Percentiles rank a stretch among this genome's conserved stretches.
Evolutionary conservation across 164 flowering plant genomes (phyloP).

Genomic region (Litsea cubeba): DNA sequence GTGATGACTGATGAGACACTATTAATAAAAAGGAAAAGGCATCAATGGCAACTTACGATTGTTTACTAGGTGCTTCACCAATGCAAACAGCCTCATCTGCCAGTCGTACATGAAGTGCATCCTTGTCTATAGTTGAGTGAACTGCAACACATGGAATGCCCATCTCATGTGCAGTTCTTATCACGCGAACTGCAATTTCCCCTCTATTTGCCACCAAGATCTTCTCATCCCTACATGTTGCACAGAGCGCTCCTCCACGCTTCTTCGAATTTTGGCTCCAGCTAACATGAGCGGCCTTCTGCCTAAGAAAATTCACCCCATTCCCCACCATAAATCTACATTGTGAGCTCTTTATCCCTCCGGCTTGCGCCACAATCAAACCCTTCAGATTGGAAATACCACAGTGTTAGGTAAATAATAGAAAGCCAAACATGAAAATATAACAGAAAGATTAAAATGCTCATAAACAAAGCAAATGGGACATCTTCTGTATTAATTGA

Average conservation of each 20-base stretch:
- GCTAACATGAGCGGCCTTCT: constrained; percentile 29
- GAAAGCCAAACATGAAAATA: neutral
- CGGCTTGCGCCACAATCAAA: constrained; percentile 29
- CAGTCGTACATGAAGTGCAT: constrained; percentile 94
- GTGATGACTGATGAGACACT: too few relatives aligned
- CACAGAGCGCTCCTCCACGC: constrained; percentile 60
- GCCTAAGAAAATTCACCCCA: constrained; percentile 46
- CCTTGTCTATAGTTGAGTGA: constrained; percentile 94
- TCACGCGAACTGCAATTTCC: constrained; percentile 95
- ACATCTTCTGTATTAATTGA: neutral
- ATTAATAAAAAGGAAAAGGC: neutral
- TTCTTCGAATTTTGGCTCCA: constrained; percentile 33
- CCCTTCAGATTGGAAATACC: constrained; percentile 26
- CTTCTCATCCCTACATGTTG: constrained; percentile 61
- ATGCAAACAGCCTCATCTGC: constrained; percentile 98
- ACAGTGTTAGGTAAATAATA: neutral
- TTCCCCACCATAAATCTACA: constrained; percentile 66
- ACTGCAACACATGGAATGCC: constrained; percentile 98
- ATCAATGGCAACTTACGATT: constrained; percentile 59
- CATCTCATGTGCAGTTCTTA: constrained; percentile 93
- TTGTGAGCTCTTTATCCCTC: constrained; percentile 54
- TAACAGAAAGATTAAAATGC: neutral
- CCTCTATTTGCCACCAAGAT: constrained; percentile 97
- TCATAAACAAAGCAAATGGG: neutral
- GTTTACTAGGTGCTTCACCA: constrained; percentile 99